These are phyloP conservation scores for Aspergillus persii DNA, from an alignment of 2,329 filamentous ascomycete species.

Conservation along the genomic window DNA sequence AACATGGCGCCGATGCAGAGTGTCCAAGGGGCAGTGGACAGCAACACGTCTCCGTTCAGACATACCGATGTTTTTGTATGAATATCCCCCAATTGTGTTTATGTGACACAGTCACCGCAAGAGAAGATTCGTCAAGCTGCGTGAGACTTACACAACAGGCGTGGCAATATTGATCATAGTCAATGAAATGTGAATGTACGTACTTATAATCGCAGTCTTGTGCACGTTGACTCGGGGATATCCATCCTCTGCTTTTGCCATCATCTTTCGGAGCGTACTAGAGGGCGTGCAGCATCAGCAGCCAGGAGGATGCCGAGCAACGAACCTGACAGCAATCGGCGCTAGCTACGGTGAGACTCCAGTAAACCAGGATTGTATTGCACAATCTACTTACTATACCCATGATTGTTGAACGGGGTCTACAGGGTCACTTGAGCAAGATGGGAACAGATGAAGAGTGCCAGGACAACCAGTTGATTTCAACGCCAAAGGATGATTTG, in stretches of 20 bases:
- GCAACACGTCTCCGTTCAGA: background rate
- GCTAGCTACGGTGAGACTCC: background rate
- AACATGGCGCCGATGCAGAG: background rate
- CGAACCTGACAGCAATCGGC: background rate
- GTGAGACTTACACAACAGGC: too few species aligned
- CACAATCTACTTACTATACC: too few species aligned
- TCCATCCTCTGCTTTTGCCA: background rate
- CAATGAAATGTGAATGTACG: background rate
- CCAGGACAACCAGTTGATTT: too few species aligned
- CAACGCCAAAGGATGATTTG: too few species aligned
- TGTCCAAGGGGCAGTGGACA: background rate
- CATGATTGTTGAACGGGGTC: too few species aligned
- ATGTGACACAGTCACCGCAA: too few species aligned
- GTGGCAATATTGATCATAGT: too few species aligned
- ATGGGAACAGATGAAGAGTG: too few species aligned
- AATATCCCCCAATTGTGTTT: too few species aligned
- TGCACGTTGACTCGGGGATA: background rate
- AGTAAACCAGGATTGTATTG: background rate
- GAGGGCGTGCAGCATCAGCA: background rate
- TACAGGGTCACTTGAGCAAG: too few species aligned
- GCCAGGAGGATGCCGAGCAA: background rate
- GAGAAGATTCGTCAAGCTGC: too few species aligned
- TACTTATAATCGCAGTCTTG: background rate
- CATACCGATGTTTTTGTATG: background rate
- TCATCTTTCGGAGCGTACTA: background rate